Evolutionary conservation across 495 filamentous ascomycete species (phyloP), one percentile per base, ranked within the genome.

Genomic region (Neohortaea acidophila): DNA sequence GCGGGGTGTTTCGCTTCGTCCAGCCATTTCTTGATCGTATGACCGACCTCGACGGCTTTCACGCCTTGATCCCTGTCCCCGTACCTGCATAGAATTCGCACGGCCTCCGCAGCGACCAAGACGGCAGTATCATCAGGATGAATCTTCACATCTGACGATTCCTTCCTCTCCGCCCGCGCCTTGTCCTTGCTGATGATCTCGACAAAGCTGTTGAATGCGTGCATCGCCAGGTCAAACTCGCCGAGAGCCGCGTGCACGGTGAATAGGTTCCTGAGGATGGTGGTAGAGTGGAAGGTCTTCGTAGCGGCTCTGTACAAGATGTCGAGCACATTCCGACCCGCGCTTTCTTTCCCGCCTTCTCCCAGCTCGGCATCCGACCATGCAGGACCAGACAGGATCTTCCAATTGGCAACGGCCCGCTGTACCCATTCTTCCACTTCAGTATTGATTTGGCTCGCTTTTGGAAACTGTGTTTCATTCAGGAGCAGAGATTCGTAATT

Each of bases 201-300:
- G 13, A 92, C 61, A 58, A 94, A 97, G 0, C 85, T 82, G 55
- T 87, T 75, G 37, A 94, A 78, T 1, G 91, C 77, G 49, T 81
- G 78, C 47, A 87, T 66, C 3, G 87, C 89, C 27, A 94, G 64
- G 38, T 84, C 73, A 47, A 93, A 93, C 38, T 97, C 85, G 11
- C 83, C 84, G 26, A 93, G 62, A 1, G 81, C 67, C 2, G 79
- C 64, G 58, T 96, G 89, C 4, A 93, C 77, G 11, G 75, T 81
- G 47, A 96, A 96, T 1, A 97, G 66, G 53, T 91, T 77, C 38
- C 87, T 67, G 21, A 97, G 61, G 36, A 96, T 75, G 17, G 78
- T 59, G 4, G 85, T 87, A 2, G 91, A 96, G 53, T 96, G 89
- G 49, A 84, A 97, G 0, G 84, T 91, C 58, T 86, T 91, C 2